Percentiles rank a stretch among this genome's conserved stretches.
Conservation (phyloP, 2,329 filamentous ascomycete genomes). For the Colletotrichum zoysiae region DNA sequence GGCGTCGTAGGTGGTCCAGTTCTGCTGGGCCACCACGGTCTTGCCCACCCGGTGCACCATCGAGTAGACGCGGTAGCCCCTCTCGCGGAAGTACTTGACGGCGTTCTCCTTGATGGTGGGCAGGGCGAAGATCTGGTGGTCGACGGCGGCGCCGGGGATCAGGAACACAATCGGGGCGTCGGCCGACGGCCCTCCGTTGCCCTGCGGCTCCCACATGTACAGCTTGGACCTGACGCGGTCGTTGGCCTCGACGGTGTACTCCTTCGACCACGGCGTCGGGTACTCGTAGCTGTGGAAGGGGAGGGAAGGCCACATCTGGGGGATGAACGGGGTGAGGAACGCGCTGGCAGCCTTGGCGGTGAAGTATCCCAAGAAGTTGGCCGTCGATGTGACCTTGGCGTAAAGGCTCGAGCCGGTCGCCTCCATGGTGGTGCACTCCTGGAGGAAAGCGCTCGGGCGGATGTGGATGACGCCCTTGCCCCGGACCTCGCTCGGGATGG, state of each 20-base stretch:
- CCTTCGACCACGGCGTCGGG: constrained; percentile 58
- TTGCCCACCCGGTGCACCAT: constrained; percentile 70
- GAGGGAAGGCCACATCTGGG: constrained; percentile 65
- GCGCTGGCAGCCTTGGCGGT: constrained; percentile 64
- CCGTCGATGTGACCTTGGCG: constrained; percentile 58
- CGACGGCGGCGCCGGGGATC: constrained; percentile 72
- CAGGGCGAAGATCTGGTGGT: constrained; percentile 72
- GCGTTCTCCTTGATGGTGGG: constrained; percentile 73
- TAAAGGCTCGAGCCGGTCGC: constrained; percentile 61
- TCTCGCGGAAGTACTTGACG: constrained; percentile 71
- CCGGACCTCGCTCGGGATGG: constrained; percentile 57
- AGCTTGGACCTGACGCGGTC: constrained; percentile 67
- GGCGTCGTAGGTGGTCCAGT: constrained; percentile 71
- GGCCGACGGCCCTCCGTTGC: constrained; percentile 47
- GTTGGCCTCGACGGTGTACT: constrained; percentile 60
- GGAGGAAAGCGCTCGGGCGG: constrained; percentile 63
- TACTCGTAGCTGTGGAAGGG: constrained; percentile 65
- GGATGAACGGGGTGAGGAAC: constrained; percentile 66
- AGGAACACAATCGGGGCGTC: constrained; percentile 66
- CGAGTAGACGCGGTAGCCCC: constrained; percentile 72
- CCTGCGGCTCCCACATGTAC: constrained; percentile 67
- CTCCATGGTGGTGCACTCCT: constrained; percentile 66
- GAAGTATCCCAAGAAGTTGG: constrained; percentile 69
- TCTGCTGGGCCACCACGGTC: constrained; percentile 61
- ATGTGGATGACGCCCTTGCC: constrained; percentile 72